These are phyloP conservation scores for Tubosaeta brunneosetosa DNA, from an alignment of 768 basidiomycete genomes.

Conservation along the genomic window DNA sequence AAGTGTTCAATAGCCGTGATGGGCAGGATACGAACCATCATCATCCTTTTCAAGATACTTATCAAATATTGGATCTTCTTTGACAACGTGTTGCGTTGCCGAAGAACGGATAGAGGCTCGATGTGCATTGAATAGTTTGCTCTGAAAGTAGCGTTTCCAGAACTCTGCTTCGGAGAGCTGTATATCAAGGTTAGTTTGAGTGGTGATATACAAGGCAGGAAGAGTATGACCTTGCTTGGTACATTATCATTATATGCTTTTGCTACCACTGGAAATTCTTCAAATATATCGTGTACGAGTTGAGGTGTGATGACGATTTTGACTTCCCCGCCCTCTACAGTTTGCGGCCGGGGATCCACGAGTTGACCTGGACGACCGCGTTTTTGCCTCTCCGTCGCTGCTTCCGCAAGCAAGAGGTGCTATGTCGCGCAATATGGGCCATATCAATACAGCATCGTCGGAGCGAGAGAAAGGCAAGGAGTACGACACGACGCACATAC, in stretches of 20 bases:
- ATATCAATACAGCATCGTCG: conserved; percentile 8
- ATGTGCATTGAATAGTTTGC: conserved; percentile 92
- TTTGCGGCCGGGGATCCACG: conserved; percentile 84
- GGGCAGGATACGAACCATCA: conserved; percentile 56
- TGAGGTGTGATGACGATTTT: conserved; percentile 90
- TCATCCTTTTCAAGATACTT: conserved; percentile 95
- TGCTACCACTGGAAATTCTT: conserved; percentile 93
- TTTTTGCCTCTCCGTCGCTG: conserved; percentile 65
- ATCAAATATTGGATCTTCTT: conserved; percentile 92
- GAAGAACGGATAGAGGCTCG: conserved; percentile 88
- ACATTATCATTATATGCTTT: conserved; percentile 93
- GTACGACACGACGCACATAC: conserved; percentile 37
- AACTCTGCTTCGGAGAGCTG: conserved; percentile 90
- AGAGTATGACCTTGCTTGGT: conserved; percentile 61
- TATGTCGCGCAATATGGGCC: conserved; percentile 23
- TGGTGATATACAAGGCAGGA: background rate
- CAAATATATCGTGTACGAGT: conserved; percentile 93
- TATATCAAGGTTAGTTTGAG: conserved; percentile 1
- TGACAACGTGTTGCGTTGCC: conserved; percentile 77
- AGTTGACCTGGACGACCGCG: conserved; percentile 83
- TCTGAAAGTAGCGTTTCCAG: conserved; percentile 96
- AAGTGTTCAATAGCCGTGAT: background rate
- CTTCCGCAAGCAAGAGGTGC: conserved; percentile 75
- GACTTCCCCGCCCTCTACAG: conserved; percentile 78
- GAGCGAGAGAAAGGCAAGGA: background rate